A percentile compares a stretch with the other conserved stretches of the same genome.
Evolutionary conservation across 768 basidiomycete species (phyloP).

Genomic region (Mycena belliarum): DNA sequence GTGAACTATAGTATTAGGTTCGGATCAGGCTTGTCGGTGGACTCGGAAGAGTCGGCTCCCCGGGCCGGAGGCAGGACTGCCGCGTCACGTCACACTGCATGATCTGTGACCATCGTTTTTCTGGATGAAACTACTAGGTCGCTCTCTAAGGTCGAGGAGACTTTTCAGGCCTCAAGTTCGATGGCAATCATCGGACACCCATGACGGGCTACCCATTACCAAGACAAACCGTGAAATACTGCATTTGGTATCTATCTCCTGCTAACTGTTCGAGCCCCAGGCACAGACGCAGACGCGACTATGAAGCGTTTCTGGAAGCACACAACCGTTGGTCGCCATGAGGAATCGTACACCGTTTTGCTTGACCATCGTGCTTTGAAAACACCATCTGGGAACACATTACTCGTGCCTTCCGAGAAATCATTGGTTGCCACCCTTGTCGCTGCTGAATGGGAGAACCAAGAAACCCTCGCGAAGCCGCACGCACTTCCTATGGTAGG

Average conservation of each 20-base stretch:
- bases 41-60: too few species aligned
- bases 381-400: slow-evolving; percentile 80
- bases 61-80: too few species aligned
- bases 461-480: slow-evolving; percentile 80
- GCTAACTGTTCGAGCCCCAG: slow-evolving; percentile 41
- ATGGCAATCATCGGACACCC: slow-evolving; percentile 29
- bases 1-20: too few species aligned
- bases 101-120: too few species aligned
- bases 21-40: too few species aligned
- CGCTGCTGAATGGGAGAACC: slow-evolving; percentile 96
- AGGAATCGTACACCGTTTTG: slow-evolving; percentile 58
- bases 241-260: not conserved
- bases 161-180: slow-evolving; percentile 4
- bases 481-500: slow-evolving; percentile 89
- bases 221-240: slow-evolving; percentile 60
- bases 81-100: too few species aligned
- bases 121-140: slow-evolving; percentile 3
- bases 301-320: slow-evolving; percentile 93
- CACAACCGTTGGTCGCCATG: slow-evolving; percentile 71
- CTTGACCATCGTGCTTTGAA: slow-evolving; percentile 85
- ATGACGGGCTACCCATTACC: slow-evolving; percentile 50
- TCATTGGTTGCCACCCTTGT: slow-evolving; percentile 78
- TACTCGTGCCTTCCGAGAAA: slow-evolving; percentile 72
- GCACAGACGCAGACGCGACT: slow-evolving; percentile 84
- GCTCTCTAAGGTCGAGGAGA: not conserved